Evolutionary conservation across 306 rosid species (phyloP).

Genomic region (Senna tora): DNA sequence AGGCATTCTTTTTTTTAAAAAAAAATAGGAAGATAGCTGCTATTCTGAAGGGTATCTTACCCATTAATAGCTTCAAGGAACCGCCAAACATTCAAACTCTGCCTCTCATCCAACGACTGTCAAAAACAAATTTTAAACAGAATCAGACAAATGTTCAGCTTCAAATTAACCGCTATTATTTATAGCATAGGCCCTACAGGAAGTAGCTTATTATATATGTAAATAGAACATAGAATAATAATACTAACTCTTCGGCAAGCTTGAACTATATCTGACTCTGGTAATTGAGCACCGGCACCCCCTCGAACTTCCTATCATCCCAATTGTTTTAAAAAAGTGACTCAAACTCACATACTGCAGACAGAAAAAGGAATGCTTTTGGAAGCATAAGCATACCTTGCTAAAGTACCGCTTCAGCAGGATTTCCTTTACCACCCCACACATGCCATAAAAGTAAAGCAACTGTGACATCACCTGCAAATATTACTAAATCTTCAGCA

Average conservation of each 20-base stretch:
- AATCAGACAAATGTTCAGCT: slow-evolving; percentile 38
- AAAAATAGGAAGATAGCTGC: slow-evolving; percentile 10
- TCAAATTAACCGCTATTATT: slow-evolving; percentile 23
- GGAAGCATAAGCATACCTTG: slow-evolving; percentile 61
- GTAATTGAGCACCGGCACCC: slow-evolving; percentile 55
- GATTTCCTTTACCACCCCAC: slow-evolving; percentile 86
- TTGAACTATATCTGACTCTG: slow-evolving; percentile 81
- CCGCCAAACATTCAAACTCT: slow-evolving; percentile 84
- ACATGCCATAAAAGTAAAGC: slow-evolving; percentile 90
- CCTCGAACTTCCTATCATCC: slow-evolving; percentile 81
- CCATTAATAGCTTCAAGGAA: slow-evolving; percentile 92
- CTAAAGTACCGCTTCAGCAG: slow-evolving; percentile 91
- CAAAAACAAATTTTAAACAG: slow-evolving; percentile 33
- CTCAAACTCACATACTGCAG: slow-evolving; percentile 29
- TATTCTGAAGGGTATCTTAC: slow-evolving; percentile 47
- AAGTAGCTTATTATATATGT: slow-evolving; percentile 8
- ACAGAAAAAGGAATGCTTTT: slow-evolving; percentile 28
- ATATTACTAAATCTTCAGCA: slow-evolving; percentile 30
- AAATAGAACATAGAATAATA: slow-evolving; percentile 1
- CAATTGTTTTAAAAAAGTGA: slow-evolving; percentile 31
- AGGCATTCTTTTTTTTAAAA: too few relatives aligned
- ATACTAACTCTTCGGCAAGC: slow-evolving; percentile 89
- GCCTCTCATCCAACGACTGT: slow-evolving; percentile 88
- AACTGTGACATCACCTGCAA: slow-evolving; percentile 84
- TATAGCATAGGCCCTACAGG: background rate